phyloP scores from a whole-genome alignment of 768 basidiomycete genomes.

The Dioszegia aurantiaca region DNA sequence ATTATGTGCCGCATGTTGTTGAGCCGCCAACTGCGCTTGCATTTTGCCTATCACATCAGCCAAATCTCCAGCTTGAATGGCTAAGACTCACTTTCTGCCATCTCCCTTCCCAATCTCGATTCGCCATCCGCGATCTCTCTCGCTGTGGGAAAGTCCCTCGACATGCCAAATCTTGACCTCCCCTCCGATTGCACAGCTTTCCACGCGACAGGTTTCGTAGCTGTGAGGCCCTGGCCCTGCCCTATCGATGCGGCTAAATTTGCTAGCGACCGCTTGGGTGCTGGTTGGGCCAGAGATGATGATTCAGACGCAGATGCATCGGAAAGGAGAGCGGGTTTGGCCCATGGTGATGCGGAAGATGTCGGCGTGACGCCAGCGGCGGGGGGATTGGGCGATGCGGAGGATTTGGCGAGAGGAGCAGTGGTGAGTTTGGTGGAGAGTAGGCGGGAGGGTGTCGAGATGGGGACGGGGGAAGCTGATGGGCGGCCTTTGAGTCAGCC shows the following conservation, averaged over 20 bases:
- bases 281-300: conserved; percentile 25
- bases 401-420: conserved; percentile 52
- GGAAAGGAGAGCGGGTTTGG: conserved; percentile 56
- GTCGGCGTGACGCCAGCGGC: conserved; percentile 60
- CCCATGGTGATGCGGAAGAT: conserved; percentile 64
- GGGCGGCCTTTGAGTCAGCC: conserved; percentile 27
- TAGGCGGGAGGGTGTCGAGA: conserved; percentile 62
- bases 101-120: conserved; percentile 62
- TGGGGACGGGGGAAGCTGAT: conserved; percentile 43
- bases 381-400: conserved; percentile 51
- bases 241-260: conserved; percentile 24
- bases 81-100: conserved; percentile 58
- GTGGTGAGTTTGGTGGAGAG: conserved; percentile 80
- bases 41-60: conserved; percentile 30
- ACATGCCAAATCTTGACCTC: conserved; percentile 48
- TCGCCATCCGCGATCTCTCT: conserved; percentile 75
- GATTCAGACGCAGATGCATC: neutral
- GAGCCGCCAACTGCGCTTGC: conserved; percentile 56
- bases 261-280: conserved; percentile 40
- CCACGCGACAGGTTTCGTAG: conserved; percentile 59
- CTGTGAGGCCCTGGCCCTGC: conserved; percentile 26
- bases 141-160: conserved; percentile 89
- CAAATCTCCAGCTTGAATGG: neutral
- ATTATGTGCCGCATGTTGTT: conserved; percentile 60
- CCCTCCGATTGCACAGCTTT: conserved; percentile 57